Base-by-base conservation (phyloP, 495 filamentous ascomycete genomes). In the Penicillium cataractarum region DNA sequence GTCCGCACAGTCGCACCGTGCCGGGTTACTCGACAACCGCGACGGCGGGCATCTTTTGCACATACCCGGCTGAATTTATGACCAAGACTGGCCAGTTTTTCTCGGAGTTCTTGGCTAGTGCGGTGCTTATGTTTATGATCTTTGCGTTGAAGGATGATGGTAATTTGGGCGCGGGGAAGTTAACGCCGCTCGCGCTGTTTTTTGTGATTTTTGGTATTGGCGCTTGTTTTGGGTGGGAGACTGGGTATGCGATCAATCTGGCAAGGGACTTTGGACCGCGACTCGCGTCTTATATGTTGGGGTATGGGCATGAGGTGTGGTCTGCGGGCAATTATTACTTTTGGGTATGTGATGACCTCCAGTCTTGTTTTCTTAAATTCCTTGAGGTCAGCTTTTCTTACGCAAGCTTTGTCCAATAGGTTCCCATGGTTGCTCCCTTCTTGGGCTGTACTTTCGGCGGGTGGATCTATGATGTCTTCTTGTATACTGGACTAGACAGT, bases 171-270 rank as follows among this genome's bases (percentile, higher is more conserved):
- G 76, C 83, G 6, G 76, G 82, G 4, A 60, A 74, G 17, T 57
- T 86, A 31, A 79, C 80, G 4, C 86, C 87, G 0, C 72, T 90
- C 12, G 80, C 69, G 0, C 73, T 89, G 5, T 86, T 89, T 71
- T 89, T 90, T 65, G 71, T 88, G 19, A 81, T 90, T 42, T 88
- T 87, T 67, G 86, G 86, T 3, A 81, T 90, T 24, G 87, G 86
- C 19, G 84, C 86, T 48, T 88, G 86, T 65, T 89, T 88, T 72
- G 88, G 88, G 31, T 89, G 83, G 82, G 85, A 90, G 67, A 90
- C 87, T 5, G 87, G 87, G 2, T 90, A 88, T 71, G 86, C 88
- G 6, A 87, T 90, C 37, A 90, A 90, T 65, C 71, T 87, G 22
- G 88, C 87, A 2, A 70, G 88, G 53, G 88, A 90, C 58, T 89